A percentile compares a stretch with the other conserved stretches of the same genome.
These are phyloP conservation scores for Trypanosomatidae sp. DNA, from an alignment of 208 protist genomes.

Conservation along the genomic window DNA sequence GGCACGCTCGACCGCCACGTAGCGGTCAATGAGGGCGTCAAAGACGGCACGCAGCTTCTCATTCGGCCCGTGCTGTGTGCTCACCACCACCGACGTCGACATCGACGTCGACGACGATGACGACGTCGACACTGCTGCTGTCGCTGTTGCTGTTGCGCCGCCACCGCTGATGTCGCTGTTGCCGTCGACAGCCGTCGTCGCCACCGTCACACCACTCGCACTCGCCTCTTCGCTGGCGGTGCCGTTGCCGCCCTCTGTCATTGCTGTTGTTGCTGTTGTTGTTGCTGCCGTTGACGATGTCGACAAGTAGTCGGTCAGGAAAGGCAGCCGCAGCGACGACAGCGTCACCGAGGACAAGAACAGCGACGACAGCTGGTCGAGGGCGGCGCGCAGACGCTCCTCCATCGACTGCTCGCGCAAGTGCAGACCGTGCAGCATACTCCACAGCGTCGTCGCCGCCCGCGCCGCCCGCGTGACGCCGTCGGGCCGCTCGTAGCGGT, in stretches of 20 bases:
- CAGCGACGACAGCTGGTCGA: conserved; percentile 54
- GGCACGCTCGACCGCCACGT: conserved; percentile 43
- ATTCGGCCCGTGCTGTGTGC: conserved; percentile 18
- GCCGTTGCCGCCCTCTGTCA: neutral
- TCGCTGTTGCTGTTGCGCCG: neutral
- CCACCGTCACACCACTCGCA: neutral
- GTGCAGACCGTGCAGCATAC: conserved; percentile 58
- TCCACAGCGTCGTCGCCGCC: conserved; percentile 52
- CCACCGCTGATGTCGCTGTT: neutral
- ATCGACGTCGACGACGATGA: neutral
- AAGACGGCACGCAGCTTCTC: conserved; percentile 48
- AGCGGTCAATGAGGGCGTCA: conserved; percentile 42
- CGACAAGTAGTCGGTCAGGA: conserved; percentile 10
- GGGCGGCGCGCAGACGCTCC: conserved; percentile 21
- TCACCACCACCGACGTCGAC: neutral
- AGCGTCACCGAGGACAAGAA: conserved; percentile 55
- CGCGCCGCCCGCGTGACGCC: conserved; percentile 37
- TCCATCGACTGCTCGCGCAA: conserved; percentile 37
- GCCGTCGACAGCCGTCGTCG: neutral
- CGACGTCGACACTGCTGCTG: no score
- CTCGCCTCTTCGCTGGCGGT: neutral
- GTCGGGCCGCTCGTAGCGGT: conserved; percentile 42
- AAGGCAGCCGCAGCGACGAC: conserved; percentile 22
- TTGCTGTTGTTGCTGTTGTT: neutral
- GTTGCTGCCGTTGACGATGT: neutral